Evolutionary conservation across 495 filamentous ascomycete species (phyloP), one percentile per base, ranked within the genome.

Genomic region (Aspergillus baeticus): DNA sequence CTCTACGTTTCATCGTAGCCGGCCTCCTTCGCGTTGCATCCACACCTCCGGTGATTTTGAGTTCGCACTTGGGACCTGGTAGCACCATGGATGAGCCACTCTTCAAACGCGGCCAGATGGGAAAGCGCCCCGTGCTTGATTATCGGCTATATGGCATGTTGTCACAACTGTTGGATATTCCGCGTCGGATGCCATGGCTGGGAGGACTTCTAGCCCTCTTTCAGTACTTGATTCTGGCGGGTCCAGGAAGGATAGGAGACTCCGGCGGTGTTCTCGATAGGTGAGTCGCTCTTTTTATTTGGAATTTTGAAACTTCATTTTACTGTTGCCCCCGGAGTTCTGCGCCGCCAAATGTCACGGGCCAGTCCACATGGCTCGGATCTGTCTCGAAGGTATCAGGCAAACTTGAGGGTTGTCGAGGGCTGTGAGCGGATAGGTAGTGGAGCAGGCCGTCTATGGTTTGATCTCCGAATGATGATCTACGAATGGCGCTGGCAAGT

Each of bases 151-250:
- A 84, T 81, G 77, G 84, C 60, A 88, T 89, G 73, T 66, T 86
- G 46, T 83, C 83, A 51, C 82, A 81, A 62, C 73, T 92, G 33
- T 60, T 91, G 64, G 84, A 88, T 75, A 66, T 96, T 54, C 78
- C 88, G 57, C 66, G 69, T 54, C 85, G 89, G 69, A 92, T 95
- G 89, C 92, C 92, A 34, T 96, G 92, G 92, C 76, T 95, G 39
- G 77, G 72, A 63, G 90, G 88, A 62, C 67, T 82, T 51, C 63
- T 92, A 34, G 84, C 87, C 48, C 79, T 96, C 64, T 63, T 85
- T 51, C 90, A 92, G 72, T 85, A 87, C 77, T 77, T 81, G 57
- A 77, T 83, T 63, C 67, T 93, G 62, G 75, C 74, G 61, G 88
- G 90, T 36, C 88, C 89, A 59, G 87, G 90, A 62, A 78, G 73